phyloP scores from a whole-genome alignment of 371 early-diverging fungal genomes.

The Dichotomocladium elegans region DNA sequence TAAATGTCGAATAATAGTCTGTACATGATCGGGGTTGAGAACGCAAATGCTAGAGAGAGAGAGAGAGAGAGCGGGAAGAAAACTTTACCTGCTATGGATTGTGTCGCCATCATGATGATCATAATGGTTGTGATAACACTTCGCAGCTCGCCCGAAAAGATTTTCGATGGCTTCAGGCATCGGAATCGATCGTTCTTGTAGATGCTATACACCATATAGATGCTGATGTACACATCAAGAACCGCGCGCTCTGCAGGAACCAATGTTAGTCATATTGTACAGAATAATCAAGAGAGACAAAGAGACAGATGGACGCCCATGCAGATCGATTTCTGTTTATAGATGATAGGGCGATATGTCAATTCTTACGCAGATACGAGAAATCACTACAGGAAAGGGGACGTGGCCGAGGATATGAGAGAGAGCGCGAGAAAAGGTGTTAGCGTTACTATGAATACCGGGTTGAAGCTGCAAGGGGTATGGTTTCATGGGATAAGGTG shows the following conservation, averaged over 20 bases:
- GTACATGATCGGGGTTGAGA: constrained; percentile 14
- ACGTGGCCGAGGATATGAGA: neutral
- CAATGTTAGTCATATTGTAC: neutral
- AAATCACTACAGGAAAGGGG: constrained; percentile 25
- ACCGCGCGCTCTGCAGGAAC: constrained; percentile 24
- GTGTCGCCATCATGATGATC: constrained; percentile 37
- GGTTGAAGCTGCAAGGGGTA: neutral
- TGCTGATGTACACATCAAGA: constrained; percentile 27
- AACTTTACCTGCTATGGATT: constrained; percentile 35
- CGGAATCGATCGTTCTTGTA: constrained; percentile 32
- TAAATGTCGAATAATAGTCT: constrained; percentile 26
- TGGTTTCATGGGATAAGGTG: neutral
- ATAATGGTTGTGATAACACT: constrained; percentile 39
- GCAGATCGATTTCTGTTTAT: too few relatives aligned
- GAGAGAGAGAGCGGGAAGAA: neutral
- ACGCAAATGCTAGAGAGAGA: neutral
- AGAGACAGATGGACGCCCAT: neutral
- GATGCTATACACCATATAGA: constrained; percentile 26
- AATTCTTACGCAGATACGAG: constrained; percentile 32
- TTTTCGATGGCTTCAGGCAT: constrained; percentile 32
- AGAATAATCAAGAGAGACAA: neutral
- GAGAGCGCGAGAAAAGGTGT: neutral
- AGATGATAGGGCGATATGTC: too few relatives aligned
- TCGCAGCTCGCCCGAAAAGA: constrained; percentile 43
- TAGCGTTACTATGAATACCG: neutral